A percentile compares a stretch with the other conserved stretches of the same genome.
These are phyloP conservation scores for Cornus florida DNA, from an alignment of 148 eudicot genomes.

Conservation along the genomic window DNA sequence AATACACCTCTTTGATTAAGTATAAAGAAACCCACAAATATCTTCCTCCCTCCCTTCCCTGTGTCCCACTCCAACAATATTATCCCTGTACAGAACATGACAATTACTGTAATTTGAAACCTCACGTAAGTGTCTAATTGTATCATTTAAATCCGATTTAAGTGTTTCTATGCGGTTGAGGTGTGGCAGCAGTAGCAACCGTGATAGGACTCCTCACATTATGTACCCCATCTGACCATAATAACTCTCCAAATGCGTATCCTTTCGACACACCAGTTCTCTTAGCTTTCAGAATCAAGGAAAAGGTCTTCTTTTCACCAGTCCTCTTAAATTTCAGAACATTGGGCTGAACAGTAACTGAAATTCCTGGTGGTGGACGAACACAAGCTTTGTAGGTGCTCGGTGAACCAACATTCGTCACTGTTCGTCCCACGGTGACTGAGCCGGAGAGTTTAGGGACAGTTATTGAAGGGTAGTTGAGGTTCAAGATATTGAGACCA, in stretches of 20 bases:
- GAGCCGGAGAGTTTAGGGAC: conserved; percentile 5
- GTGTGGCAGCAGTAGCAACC: conserved; percentile 17
- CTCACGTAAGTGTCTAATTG: too few relatives aligned
- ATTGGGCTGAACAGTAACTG: conserved; percentile 40
- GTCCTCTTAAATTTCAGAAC: conserved; percentile 33
- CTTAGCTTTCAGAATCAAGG: conserved; percentile 31
- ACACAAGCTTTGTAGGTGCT: conserved; percentile 30
- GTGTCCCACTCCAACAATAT: too few relatives aligned
- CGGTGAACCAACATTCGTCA: conserved; percentile 65
- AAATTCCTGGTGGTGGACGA: conserved; percentile 9
- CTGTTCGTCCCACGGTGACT: conserved; percentile 38
- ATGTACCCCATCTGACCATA: conserved; percentile 2
- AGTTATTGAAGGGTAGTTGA: background rate
- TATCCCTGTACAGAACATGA: too few relatives aligned
- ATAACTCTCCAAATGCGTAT: conserved; percentile 49
- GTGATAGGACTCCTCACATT: conserved; percentile 63
- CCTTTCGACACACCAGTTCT: background rate
- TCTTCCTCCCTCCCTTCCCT: too few relatives aligned
- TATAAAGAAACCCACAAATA: too few relatives aligned
- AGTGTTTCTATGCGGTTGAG: too few relatives aligned
- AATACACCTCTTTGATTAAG: too few relatives aligned
- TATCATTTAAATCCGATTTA: background rate
- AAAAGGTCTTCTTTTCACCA: conserved; percentile 52
- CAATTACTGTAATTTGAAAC: too few relatives aligned
- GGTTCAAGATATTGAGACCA: conserved; percentile 16